A percentile compares a stretch with the other conserved stretches of the same genome.
phyloP scores from a whole-genome alignment of 1,139 yeast genomes.

The Sugiyamaella paludigena region DNA sequence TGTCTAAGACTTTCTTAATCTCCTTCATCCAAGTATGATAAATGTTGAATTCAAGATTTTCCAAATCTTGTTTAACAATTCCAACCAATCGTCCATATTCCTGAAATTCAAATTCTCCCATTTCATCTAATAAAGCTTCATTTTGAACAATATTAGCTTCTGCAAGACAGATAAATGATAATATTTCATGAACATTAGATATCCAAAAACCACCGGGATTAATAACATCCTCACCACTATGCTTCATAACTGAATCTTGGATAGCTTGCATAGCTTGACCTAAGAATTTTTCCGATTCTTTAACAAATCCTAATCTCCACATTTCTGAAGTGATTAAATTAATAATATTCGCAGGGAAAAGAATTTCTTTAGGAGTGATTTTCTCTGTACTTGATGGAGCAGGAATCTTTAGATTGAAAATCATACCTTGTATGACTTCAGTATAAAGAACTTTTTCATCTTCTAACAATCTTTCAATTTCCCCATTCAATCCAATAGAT shows the following conservation, averaged over 20 bases:
- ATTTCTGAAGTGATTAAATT: constrained; percentile 90
- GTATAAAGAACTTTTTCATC: constrained; percentile 76
- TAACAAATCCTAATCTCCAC: constrained; percentile 97
- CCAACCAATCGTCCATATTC: constrained; percentile 88
- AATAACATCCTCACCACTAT: constrained; percentile 79
- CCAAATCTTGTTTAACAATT: constrained; percentile 91
- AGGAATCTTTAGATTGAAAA: constrained; percentile 87
- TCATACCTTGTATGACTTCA: constrained; percentile 84
- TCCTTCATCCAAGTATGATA: constrained; percentile 98
- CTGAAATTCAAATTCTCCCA: constrained; percentile 87
- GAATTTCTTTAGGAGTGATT: constrained; percentile 82
- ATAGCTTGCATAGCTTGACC: constrained; percentile 89
- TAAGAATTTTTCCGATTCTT: constrained; percentile 85
- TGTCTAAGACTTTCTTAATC: constrained; percentile 85
- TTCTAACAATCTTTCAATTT: constrained; percentile 52
- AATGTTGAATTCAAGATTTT: constrained; percentile 86
- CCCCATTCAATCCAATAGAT: constrained; percentile 37
- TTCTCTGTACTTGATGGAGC: constrained; percentile 78
- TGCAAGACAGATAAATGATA: constrained; percentile 92
- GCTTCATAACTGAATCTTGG: constrained; percentile 52
- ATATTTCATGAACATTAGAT: constrained; percentile 92
- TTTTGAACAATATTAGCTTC: constrained; percentile 84
- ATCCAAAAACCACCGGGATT: constrained; percentile 98
- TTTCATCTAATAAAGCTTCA: constrained; percentile 73
- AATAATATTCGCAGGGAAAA: constrained; percentile 94